These are phyloP conservation scores for Fusarium annulatum DNA, from an alignment of 2,329 filamentous ascomycete species.

Conservation along the genomic window DNA sequence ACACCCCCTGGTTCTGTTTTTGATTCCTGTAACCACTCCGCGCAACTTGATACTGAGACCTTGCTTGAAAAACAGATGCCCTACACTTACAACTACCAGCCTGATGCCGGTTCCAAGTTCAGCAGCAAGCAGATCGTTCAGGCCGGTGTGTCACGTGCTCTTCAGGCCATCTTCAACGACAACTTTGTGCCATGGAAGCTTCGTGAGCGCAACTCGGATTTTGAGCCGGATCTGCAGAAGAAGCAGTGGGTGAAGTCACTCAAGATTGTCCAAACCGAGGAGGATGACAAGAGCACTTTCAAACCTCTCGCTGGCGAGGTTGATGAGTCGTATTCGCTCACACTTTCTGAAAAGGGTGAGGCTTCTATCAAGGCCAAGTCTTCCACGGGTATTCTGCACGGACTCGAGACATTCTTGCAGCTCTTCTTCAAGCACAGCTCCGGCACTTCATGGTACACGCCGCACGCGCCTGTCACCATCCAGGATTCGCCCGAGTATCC, in stretches of 20 bases:
- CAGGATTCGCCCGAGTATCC: constrained; percentile 78
- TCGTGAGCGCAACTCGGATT: constrained; percentile 69
- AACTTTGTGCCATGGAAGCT: constrained; percentile 85
- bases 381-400: constrained; percentile 76
- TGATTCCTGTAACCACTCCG: constrained; percentile 31
- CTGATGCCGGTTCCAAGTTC: constrained; percentile 52
- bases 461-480: constrained; percentile 76
- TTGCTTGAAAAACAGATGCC: constrained; percentile 57
- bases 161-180: constrained; percentile 72
- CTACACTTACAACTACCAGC: constrained; percentile 59
- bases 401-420: constrained; percentile 81
- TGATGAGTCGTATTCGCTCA: constrained; percentile 81
- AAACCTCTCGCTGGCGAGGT: constrained; percentile 71
- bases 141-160: constrained; percentile 67
- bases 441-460: constrained; percentile 72
- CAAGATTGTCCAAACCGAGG: constrained; percentile 67
- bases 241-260: constrained; percentile 69
- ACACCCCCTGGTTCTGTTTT: constrained; percentile 47
- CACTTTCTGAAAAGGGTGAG: constrained; percentile 66
- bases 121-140: constrained; percentile 66
- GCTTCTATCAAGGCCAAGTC: constrained; percentile 73
- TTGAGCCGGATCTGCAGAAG: constrained; percentile 66
- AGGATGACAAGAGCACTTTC: constrained; percentile 64
- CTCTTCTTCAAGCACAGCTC: constrained; percentile 79
- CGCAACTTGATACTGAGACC: constrained; percentile 47